Evolutionary conservation across 1,284 basidiomycete genomes (phyloP).

Genomic region (Thecaphora thlaspeos): DNA sequence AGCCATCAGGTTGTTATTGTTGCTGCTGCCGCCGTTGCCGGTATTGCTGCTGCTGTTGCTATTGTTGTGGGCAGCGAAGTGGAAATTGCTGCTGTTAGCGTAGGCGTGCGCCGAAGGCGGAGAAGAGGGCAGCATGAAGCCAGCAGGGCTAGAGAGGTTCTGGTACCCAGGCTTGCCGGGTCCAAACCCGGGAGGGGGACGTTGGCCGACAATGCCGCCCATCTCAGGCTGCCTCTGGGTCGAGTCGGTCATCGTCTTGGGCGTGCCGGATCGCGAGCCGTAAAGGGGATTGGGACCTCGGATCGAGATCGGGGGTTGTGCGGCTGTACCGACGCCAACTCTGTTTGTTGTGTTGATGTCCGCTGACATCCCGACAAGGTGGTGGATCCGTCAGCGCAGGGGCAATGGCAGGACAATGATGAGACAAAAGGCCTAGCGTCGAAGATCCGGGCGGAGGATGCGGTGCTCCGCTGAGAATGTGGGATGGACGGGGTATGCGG

Average conservation of each 20-base stretch:
- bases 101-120: slow-evolving; percentile 12
- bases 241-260: neutral
- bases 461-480: no score
- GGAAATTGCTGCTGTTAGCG: no score
- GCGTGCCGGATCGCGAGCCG: neutral
- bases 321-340: neutral
- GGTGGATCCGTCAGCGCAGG: no score
- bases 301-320: neutral
- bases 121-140: slow-evolving; percentile 13
- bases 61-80: neutral
- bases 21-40: no score
- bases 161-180: slow-evolving; percentile 2
- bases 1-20: slow-evolving; percentile 11
- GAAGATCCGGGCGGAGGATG: no score
- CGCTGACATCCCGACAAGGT: neutral
- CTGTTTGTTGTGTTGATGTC: neutral
- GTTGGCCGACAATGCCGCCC: neutral
- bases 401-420: no score
- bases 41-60: no score
- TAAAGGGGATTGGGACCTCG: neutral
- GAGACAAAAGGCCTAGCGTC: no score
- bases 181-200: neutral
- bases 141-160: slow-evolving; percentile 2
- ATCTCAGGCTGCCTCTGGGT: neutral
- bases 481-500: no score